These are phyloP conservation scores for Phytophthora pistaciae DNA, from an alignment of 352 stramenopile genomes.

Conservation along the genomic window DNA sequence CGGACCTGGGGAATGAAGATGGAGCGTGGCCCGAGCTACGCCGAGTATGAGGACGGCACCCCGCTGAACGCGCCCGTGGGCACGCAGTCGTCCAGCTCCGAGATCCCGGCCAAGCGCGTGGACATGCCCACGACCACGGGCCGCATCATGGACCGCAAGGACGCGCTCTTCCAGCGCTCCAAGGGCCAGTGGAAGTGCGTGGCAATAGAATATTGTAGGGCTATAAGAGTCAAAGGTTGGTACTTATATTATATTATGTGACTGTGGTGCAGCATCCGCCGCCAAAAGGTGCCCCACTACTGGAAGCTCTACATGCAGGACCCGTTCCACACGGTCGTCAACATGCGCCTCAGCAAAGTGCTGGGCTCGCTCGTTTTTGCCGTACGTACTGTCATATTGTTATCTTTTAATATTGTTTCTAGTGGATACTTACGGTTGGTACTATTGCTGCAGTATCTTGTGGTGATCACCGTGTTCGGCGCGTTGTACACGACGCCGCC, in stretches of 20 bases:
- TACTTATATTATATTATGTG: constrained; percentile 14
- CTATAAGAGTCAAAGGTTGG: not conserved
- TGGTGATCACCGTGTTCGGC: constrained; percentile 71
- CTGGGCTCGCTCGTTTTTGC: constrained; percentile 43
- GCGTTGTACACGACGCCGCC: constrained; percentile 81
- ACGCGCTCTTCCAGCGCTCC: constrained; percentile 70
- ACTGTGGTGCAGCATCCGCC: constrained; percentile 64
- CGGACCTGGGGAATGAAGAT: constrained; percentile 40
- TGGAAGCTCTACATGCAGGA: constrained; percentile 89
- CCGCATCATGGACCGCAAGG: constrained; percentile 81
- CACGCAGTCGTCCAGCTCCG: constrained; percentile 27
- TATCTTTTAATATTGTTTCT: constrained; percentile 8
- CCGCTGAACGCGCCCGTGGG: constrained; percentile 16
- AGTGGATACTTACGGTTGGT: constrained; percentile 9
- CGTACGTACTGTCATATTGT: constrained; percentile 31
- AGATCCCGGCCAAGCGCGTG: constrained; percentile 29
- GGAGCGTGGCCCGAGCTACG: constrained; percentile 57
- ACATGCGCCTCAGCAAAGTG: constrained; percentile 86
- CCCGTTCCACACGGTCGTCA: constrained; percentile 86
- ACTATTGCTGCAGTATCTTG: constrained; percentile 62
- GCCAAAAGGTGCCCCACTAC: constrained; percentile 79
- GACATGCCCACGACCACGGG: constrained; percentile 45
- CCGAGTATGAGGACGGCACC: constrained; percentile 52
- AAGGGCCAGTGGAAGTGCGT: constrained; percentile 84
- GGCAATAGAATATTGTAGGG: not conserved